Percentiles rank a stretch among this genome's conserved stretches.
phyloP scores from a whole-genome alignment of 345 rosid genomes.

The Gossypium rotundifolium region DNA sequence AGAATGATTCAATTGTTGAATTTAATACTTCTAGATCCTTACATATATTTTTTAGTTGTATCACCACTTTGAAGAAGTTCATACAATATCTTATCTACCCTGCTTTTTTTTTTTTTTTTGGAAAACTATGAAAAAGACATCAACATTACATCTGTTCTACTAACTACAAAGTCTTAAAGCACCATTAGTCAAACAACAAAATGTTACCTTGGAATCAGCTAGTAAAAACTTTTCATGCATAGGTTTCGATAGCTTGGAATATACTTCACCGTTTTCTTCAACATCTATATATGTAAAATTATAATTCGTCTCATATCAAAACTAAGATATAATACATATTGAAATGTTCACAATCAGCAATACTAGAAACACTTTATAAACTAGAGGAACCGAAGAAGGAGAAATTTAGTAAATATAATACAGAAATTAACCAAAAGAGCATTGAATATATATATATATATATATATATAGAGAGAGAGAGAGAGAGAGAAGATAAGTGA shows the following conservation, averaged over 20 bases:
- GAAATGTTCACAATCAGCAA: not conserved
- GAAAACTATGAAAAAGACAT: slow-evolving; percentile 34
- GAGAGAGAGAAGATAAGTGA: not conserved
- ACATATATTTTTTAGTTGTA: slow-evolving; percentile 67
- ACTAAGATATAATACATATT: not conserved
- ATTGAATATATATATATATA: not conserved
- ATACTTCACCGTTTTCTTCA: slow-evolving; percentile 39
- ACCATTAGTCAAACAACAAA: not conserved
- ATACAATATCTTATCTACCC: slow-evolving; percentile 53
- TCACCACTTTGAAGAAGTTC: slow-evolving; percentile 78
- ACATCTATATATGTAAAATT: slow-evolving; percentile 29
- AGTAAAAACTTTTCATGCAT: slow-evolving; percentile 53
- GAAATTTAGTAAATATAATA: slow-evolving; percentile 17
- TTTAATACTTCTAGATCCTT: slow-evolving; percentile 56
- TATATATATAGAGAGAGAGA: no score
- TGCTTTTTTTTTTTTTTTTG: slow-evolving; percentile 31
- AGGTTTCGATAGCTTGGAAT: slow-evolving; percentile 40
- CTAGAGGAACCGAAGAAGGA: slow-evolving; percentile 11
- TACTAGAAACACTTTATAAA: slow-evolving; percentile 17
- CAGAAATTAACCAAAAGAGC: slow-evolving; percentile 3
- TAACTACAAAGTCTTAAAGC: slow-evolving; percentile 6
- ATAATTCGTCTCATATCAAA: slow-evolving; percentile 5
- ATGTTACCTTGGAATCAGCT: slow-evolving; percentile 39
- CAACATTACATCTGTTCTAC: not conserved
- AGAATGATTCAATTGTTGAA: slow-evolving; percentile 70